A percentile compares a stretch with the other conserved stretches of the same genome.
These are phyloP conservation scores for Cenchrus americanus DNA, from an alignment of 176 grass and related monocot genomes.

Conservation along the genomic window DNA sequence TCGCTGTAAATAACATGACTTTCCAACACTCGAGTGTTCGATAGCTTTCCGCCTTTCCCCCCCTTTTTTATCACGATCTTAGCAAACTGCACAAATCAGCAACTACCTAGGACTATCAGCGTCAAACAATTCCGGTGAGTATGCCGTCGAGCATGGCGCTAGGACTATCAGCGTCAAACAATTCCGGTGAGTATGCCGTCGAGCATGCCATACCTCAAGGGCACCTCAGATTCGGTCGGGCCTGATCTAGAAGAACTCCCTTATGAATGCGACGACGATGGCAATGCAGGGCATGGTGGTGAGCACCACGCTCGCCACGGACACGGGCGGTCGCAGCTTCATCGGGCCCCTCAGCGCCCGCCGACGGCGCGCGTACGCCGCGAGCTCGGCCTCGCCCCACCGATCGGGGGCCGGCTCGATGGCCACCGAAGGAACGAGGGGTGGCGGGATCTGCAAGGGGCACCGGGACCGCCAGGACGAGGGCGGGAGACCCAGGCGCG, in stretches of 20 bases:
- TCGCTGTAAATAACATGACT: background rate
- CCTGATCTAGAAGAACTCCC: constrained; percentile 49
- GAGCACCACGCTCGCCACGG: constrained; percentile 42
- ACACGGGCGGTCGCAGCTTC: constrained; percentile 28
- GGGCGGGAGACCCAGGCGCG: constrained; percentile 57
- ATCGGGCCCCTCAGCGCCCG: constrained; percentile 40
- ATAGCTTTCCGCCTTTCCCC: no score
- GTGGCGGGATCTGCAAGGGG: constrained; percentile 80
- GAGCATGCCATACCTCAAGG: background rate
- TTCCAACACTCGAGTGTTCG: no score
- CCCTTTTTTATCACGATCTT: background rate
- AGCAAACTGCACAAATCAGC: background rate
- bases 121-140: background rate
- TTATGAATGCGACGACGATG: constrained; percentile 37
- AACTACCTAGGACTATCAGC: background rate
- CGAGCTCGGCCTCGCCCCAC: constrained; percentile 50
- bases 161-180: background rate
- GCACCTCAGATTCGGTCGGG: constrained; percentile 35
- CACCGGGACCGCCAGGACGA: constrained; percentile 79
- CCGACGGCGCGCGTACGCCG: constrained; percentile 46
- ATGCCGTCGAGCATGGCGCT: background rate
- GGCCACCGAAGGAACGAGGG: constrained; percentile 50
- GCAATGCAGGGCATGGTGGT: constrained; percentile 35
- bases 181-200: background rate
- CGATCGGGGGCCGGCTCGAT: constrained; percentile 61